Evolutionary conservation across 106 monocot genomes (phyloP).

Genomic region (Dendrobium chrysotoxum): DNA sequence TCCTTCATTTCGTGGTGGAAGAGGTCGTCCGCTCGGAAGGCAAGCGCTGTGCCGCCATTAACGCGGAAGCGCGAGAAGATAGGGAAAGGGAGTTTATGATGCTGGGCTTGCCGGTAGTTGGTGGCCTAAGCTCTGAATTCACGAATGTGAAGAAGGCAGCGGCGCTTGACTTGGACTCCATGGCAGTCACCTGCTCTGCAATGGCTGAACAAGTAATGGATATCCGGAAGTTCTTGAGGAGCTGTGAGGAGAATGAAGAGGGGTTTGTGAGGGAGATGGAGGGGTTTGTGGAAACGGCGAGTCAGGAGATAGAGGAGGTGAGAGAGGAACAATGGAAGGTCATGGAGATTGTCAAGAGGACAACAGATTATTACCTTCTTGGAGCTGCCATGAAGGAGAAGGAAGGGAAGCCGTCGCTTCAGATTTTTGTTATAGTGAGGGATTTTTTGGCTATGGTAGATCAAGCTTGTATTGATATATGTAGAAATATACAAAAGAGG

Average conservation of each 20-base stretch:
- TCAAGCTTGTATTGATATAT: slow-evolving; percentile 43
- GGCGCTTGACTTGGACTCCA: slow-evolving; percentile 32
- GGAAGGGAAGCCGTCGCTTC: slow-evolving; percentile 19
- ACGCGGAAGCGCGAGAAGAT: slow-evolving; percentile 29
- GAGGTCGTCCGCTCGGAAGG: slow-evolving; percentile 79
- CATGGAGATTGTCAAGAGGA: slow-evolving; percentile 49
- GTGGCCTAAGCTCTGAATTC: slow-evolving; percentile 45
- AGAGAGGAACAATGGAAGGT: slow-evolving; percentile 31
- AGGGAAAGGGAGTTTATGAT: slow-evolving; percentile 59
- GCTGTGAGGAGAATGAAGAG: slow-evolving; percentile 13
- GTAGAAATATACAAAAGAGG: slow-evolving; percentile 45
- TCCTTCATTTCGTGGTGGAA: slow-evolving; percentile 82
- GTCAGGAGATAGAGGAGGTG: slow-evolving; percentile 23
- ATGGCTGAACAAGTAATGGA: slow-evolving; percentile 26
- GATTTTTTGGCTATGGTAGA: slow-evolving; percentile 61
- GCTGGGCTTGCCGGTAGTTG: slow-evolving; percentile 56
- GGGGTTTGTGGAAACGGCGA: slow-evolving; percentile 35
- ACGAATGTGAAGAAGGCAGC: slow-evolving; percentile 52
- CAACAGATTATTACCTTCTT: slow-evolving; percentile 56
- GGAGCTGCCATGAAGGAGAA: slow-evolving; percentile 33
- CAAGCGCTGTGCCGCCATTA: slow-evolving; percentile 45
- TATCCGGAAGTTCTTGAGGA: slow-evolving; percentile 25
- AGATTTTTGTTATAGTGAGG: slow-evolving; percentile 54
- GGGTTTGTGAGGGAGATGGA: slow-evolving; percentile 49
- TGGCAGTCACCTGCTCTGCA: slow-evolving; percentile 15